Evolutionary conservation across 164 flowering plant species (phyloP), one percentile per base, ranked within the genome.

Genomic region (Buxus sempervirens): DNA sequence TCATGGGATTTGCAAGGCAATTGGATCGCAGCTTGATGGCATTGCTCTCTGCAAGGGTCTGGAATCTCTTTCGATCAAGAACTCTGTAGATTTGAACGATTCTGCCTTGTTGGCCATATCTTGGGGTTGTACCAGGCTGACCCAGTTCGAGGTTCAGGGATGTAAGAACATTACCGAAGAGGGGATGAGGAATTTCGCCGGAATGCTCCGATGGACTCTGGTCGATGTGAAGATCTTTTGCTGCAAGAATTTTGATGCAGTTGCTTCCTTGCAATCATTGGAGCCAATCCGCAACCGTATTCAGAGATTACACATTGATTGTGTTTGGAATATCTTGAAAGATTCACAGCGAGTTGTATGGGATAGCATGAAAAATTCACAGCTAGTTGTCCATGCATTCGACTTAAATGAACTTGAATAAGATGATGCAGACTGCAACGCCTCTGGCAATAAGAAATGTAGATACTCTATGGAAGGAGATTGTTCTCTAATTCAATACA

Each of bases 301-400:
- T 49, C 67, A 79, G 68, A 62, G 81, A 49, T 85, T 96, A 53
- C 96, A 96, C 70, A 83, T 93, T 21, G 97, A 96, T 45, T 93
- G 96, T 69, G 65, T 86, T 8, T 92, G 98, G 99, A 73, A 76
- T 54, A 73, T 70, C 36, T 32, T 70, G 51, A 76, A 78, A 6
- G 69, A 70, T 22, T 23, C 51, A 45, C 1, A 15, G 51, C 51
- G 38, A 32, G 5, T 32, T n/a, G n/a, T n/a, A n/a, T n/a, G n/a
- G n/a, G n/a, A n/a, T n/a, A n/a, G n/a, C n/a, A n/a, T n/a, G n/a
- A 12, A 41, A 12, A 41, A 5, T 41, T 12, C 58, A 42, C 72
- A 66, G 25, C 60, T 32, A 10, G 51, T 45, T 36, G 64, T 36
- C 38, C 73, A 28, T 12, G 54, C 62, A 57, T 83, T 86, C 42